These are phyloP conservation scores for Lanmaoa pseudosensibilis DNA, from an alignment of 768 basidiomycete genomes.

Conservation along the genomic window DNA sequence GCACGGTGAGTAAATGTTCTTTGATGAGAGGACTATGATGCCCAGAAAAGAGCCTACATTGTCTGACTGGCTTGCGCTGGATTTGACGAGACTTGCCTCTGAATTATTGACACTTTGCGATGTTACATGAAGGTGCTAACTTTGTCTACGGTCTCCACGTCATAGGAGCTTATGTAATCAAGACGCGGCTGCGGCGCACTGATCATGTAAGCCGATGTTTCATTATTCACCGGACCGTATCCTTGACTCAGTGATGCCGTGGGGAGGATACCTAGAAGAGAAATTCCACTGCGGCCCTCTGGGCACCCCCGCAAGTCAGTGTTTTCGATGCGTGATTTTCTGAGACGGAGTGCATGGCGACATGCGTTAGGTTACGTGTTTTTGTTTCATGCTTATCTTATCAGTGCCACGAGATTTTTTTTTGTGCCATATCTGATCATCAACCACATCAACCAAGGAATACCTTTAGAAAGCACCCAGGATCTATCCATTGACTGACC, in stretches of 20 bases:
- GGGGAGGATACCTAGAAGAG: no score
- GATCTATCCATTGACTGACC: not conserved
- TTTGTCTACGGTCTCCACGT: no score
- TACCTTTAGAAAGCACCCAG: not conserved
- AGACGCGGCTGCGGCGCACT: no score
- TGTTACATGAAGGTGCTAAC: not conserved
- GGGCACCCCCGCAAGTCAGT: no score
- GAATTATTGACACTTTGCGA: not conserved
- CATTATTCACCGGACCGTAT: no score
- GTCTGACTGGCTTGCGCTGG: conserved; percentile 3
- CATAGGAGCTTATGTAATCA: no score
- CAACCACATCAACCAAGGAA: not conserved
- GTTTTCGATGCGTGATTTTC: no score
- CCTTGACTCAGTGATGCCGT: no score
- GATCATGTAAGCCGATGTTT: no score
- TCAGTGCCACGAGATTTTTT: not conserved
- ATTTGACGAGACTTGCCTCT: conserved; percentile 10
- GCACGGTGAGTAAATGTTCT: not conserved
- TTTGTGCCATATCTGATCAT: not conserved
- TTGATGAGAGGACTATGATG: not conserved
- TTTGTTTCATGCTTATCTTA: not conserved
- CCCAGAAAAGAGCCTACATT: conserved; percentile 6
- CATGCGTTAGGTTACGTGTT: not conserved
- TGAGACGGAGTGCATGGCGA: no score
- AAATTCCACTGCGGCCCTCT: no score